phyloP scores from a whole-genome alignment of 129 eudicot species.

The Tanacetum coccineum region DNA sequence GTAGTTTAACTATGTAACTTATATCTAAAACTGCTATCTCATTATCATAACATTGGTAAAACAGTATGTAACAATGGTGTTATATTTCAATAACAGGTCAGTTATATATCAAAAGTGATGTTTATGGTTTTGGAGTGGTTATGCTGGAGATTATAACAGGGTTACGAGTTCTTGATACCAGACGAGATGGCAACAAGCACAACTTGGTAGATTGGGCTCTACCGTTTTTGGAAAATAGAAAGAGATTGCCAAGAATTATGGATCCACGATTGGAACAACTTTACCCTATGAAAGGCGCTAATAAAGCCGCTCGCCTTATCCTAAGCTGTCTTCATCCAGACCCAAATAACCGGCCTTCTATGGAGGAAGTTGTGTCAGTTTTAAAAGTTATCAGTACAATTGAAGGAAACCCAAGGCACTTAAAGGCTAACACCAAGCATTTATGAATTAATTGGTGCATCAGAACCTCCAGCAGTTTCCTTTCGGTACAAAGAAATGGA shows the following conservation, averaged over 20 bases:
- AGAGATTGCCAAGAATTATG: constrained; percentile 41
- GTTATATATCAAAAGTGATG: no score
- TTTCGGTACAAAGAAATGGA: background rate
- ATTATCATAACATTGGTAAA: no score
- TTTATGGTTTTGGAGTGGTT: no score
- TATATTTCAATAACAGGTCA: no score
- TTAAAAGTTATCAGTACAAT: constrained; percentile 34
- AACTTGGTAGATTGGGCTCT: constrained; percentile 56
- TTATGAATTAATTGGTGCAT: background rate
- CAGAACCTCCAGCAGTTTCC: background rate
- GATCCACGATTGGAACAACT: constrained; percentile 44
- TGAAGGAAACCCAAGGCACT: constrained; percentile 24
- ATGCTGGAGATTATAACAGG: no score
- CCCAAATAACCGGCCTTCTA: constrained; percentile 46
- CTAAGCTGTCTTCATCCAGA: constrained; percentile 45
- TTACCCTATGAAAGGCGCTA: constrained; percentile 46
- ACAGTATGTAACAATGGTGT: no score
- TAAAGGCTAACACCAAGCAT: constrained; percentile 15
- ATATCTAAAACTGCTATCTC: no score
- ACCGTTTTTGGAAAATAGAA: constrained; percentile 41
- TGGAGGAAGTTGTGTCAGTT: constrained; percentile 34
- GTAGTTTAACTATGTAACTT: no score
- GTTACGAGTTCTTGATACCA: no score
- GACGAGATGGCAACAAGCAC: no score
- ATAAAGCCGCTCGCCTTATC: constrained; percentile 35